Evolutionary conservation across 345 rosid genomes (phyloP), one percentile per base, ranked within the genome.

Genomic region (Eucalyptus cloeziana): DNA sequence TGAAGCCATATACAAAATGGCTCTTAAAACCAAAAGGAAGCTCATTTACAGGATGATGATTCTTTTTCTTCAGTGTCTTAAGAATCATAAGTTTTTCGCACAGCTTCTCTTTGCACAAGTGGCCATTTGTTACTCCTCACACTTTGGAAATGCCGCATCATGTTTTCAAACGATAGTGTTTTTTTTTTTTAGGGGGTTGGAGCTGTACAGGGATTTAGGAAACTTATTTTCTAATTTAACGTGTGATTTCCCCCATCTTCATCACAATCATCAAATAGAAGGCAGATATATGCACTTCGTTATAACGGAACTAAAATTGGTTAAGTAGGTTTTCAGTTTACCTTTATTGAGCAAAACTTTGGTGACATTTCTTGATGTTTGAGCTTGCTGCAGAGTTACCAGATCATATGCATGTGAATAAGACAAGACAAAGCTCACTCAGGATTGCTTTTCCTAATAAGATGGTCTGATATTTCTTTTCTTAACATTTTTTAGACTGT

Each of bases 401-500:
- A 50, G 43, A 30, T 50, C 37, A n/a, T 47, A 86, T 25, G 44
- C 87, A 31, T 50, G 87, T 37, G 54, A 86, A 49, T 50, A 54
- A 86, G 87, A 86, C 13, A 9, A n/a, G 40, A 86, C 25, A n/a
- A 47, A 86, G 44, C 47, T 40, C 47, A 22, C 85, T 40, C 85
- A 6, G 85, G 47, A 30, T 86, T 43, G n/a, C 14, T 86, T 49
- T 50, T 86, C 52, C 67, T 86, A 45, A 51, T 19, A 43, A 76
- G 47, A 37, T 76, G 83, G 83, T 76, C 83, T 76, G 85, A 50
- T 52, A 81, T 88, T 89, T 58, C 89, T 33, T 58, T 49, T 71
- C 24, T 69, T 69, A 11, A 45, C 85, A 47, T 87, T 85, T 67
- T 71, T 86, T 88, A 96, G 99, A 97, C 97, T 10, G 97, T 97